Evolutionary conservation across 2,329 filamentous ascomycete species (phyloP).

Genomic region (Metarhizium brunneum): DNA sequence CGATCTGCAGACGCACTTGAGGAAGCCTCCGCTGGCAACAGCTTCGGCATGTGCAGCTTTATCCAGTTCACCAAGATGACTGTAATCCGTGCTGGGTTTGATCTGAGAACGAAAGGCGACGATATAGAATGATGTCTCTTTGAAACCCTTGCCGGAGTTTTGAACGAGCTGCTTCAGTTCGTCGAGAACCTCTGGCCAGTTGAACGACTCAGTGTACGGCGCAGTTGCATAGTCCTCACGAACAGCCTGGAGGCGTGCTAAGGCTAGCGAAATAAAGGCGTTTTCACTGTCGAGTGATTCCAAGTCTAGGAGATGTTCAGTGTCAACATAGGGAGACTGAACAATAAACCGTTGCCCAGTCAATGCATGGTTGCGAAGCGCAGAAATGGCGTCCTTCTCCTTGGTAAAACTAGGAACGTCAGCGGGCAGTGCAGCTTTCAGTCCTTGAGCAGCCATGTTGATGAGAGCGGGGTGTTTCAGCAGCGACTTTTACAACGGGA

Average conservation of each 20-base stretch:
- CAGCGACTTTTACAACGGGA: neutral
- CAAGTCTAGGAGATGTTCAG: slow-evolving; percentile 65
- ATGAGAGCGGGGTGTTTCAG: neutral
- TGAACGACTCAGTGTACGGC: slow-evolving; percentile 65
- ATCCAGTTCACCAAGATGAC: slow-evolving; percentile 63
- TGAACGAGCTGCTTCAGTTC: slow-evolving; percentile 43
- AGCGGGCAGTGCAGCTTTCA: slow-evolving; percentile 14
- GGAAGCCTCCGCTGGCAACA: slow-evolving; percentile 65
- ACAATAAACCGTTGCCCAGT: slow-evolving; percentile 35
- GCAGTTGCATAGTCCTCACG: slow-evolving; percentile 68
- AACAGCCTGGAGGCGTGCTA: slow-evolving; percentile 53
- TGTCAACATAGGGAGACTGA: slow-evolving; percentile 67
- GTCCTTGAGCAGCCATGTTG: slow-evolving; percentile 19
- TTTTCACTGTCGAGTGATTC: slow-evolving; percentile 54
- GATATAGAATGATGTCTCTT: slow-evolving; percentile 63
- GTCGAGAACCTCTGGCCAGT: slow-evolving; percentile 58
- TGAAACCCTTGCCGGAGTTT: slow-evolving; percentile 43
- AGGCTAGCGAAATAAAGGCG: slow-evolving; percentile 60
- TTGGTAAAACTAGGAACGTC: slow-evolving; percentile 16
- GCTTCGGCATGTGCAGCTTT: slow-evolving; percentile 74
- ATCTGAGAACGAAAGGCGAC: slow-evolving; percentile 76
- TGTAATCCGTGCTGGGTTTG: slow-evolving; percentile 55
- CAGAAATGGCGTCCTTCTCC: slow-evolving; percentile 15
- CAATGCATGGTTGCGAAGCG: slow-evolving; percentile 14
- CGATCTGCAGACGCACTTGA: slow-evolving; percentile 51